Evolutionary conservation across 768 basidiomycete species (phyloP), one percentile per base, ranked within the genome.

Genomic region (Tephrocybe sp.): DNA sequence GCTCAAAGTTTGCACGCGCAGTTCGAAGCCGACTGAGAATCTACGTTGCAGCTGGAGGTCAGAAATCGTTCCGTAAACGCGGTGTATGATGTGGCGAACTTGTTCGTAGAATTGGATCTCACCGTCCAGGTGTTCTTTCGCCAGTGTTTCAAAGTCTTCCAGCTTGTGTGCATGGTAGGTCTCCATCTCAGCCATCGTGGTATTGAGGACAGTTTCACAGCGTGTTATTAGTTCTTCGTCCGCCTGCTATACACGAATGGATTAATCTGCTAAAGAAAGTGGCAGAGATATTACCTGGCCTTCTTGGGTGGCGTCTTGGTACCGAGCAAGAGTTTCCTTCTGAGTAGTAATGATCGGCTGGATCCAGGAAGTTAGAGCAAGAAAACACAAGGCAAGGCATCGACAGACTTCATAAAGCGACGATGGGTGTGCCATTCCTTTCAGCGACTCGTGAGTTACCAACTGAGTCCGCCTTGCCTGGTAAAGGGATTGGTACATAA

Each of bases 121-220:
- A 6, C 83, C 86, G 56, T 92, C 88, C 2, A 93, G 76, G 62
- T 90, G 84, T 33, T 86, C 86, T 51, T 73, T 80, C 3, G 81
- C 70, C 12, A 89, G 55, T 1, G 63, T 68, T 14, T 72, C 66
- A 54, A 93, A 84, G 58, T 92, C 89, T 60, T 89, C 86, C 6
- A 66, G 62, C 65, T 90, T 88, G 65, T 90, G 87, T 0, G 71
- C 67, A 62, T 91, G 88, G 58, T 91, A 89, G 1, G 78, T 83
- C 44, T 90, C 87, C 75, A 93, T 84, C 71, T 94, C 91, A 0
- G 92, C 89, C 83, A 92, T 86, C 1, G 91, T 93, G 8, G 83
- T 84, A 65, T 94, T 93, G 23, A 95, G 71, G 6, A 93, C 89
- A 0, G 92, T 93, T 68, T 95, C 92, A 64, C 88, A 93, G 17